Percentiles rank a stretch among this genome's conserved stretches.
These are phyloP conservation scores for Penicillium dipodomyicola DNA, from an alignment of 495 filamentous ascomycete genomes.

Conservation along the genomic window DNA sequence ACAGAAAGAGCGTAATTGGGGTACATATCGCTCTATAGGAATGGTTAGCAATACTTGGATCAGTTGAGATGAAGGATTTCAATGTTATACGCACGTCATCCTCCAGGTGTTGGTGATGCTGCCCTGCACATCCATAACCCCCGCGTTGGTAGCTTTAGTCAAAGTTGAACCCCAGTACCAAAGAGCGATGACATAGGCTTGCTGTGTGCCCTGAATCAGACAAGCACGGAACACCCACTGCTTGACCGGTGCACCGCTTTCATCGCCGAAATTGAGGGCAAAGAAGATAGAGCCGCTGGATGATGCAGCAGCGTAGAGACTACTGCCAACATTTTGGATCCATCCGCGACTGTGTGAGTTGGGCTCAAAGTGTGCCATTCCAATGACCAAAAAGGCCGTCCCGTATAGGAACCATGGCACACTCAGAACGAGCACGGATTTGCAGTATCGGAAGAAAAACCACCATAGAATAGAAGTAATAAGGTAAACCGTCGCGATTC, in stretches of 20 bases:
- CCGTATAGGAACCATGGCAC: slow-evolving; percentile 65
- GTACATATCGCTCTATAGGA: slow-evolving; percentile 38
- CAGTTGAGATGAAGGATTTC: neutral
- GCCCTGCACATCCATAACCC: slow-evolving; percentile 32
- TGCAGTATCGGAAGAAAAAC: slow-evolving; percentile 59
- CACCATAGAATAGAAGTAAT: slow-evolving; percentile 64
- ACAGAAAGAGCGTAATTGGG: slow-evolving; percentile 42
- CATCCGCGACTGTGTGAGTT: slow-evolving; percentile 44
- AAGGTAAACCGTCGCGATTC: slow-evolving; percentile 63
- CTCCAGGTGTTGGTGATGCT: slow-evolving; percentile 45
- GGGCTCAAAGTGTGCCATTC: slow-evolving; percentile 56
- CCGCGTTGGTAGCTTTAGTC: slow-evolving; percentile 37
- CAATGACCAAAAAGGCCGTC: slow-evolving; percentile 63
- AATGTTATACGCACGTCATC: slow-evolving; percentile 40
- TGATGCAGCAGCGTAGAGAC: slow-evolving; percentile 48
- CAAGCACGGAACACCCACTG: slow-evolving; percentile 55
- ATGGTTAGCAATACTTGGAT: slow-evolving; percentile 15
- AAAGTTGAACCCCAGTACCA: slow-evolving; percentile 53
- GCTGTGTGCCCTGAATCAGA: slow-evolving; percentile 51
- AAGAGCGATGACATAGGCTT: slow-evolving; percentile 49
- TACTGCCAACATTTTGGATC: slow-evolving; percentile 50
- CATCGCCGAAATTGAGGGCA: slow-evolving; percentile 52
- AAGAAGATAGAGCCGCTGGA: slow-evolving; percentile 53
- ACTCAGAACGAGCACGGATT: slow-evolving; percentile 60
- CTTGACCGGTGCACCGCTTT: slow-evolving; percentile 48